Percentiles rank a stretch among this genome's conserved stretches.
These are phyloP conservation scores for Ceratocystis cubensis DNA, from an alignment of 2,329 filamentous ascomycete genomes.

Conservation along the genomic window DNA sequence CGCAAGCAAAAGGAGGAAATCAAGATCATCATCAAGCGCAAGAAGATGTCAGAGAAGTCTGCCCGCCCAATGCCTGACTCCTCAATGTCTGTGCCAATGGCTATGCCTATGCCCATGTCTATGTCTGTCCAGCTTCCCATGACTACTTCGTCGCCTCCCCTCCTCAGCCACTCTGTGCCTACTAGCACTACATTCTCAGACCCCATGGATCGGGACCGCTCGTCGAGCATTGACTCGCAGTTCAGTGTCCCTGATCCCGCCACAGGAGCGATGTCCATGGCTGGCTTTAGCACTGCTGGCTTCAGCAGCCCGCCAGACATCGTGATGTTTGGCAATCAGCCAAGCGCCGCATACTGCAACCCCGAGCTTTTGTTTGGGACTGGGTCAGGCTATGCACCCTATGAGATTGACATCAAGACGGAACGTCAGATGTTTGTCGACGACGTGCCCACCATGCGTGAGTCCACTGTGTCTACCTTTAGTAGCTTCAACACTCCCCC, in stretches of 20 bases:
- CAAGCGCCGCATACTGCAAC: conserved; percentile 6
- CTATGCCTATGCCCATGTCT: background rate
- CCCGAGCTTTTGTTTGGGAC: conserved; percentile 31
- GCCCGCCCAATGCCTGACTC: conserved; percentile 44
- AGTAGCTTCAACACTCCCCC: conserved; percentile 79
- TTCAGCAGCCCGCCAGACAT: conserved; percentile 50
- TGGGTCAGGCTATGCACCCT: conserved; percentile 50
- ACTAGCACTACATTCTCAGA: conserved; percentile 72
- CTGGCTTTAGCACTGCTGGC: conserved; percentile 40
- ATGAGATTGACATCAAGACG: conserved; percentile 92
- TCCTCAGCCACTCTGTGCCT: conserved; percentile 67
- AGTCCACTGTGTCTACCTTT: conserved; percentile 84
- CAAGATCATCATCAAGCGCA: conserved; percentile 95
- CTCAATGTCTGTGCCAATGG: conserved; percentile 9
- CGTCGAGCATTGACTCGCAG: conserved; percentile 68
- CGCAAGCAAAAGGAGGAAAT: conserved; percentile 84
- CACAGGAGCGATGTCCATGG: background rate
- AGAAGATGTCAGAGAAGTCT: conserved; percentile 83
- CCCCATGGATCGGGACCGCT: conserved; percentile 57
- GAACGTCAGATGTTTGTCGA: conserved; percentile 90
- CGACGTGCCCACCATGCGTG: conserved; percentile 69
- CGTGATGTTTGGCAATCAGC: conserved; percentile 47
- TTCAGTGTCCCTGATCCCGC: conserved; percentile 39
- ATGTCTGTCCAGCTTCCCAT: conserved; percentile 12
- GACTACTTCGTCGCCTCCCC: conserved; percentile 53